These are phyloP conservation scores for Sarocladium brachiariae DNA, from an alignment of 2,329 filamentous ascomycete genomes.

Conservation along the genomic window DNA sequence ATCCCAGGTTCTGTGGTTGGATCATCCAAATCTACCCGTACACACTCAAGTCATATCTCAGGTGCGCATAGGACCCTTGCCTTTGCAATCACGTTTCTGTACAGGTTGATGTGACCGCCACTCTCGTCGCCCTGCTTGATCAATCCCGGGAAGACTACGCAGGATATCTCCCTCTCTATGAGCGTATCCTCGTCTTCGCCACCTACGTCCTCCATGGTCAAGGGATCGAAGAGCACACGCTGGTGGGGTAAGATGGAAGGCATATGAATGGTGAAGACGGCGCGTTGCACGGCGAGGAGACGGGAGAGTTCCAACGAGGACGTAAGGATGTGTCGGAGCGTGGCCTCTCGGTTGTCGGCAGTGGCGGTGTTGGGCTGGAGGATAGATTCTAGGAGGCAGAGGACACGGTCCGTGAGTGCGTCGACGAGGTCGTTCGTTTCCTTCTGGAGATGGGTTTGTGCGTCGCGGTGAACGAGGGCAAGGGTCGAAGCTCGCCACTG, in stretches of 20 bases:
- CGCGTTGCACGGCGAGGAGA: slow-evolving; percentile 51
- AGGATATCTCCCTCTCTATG: slow-evolving; percentile 46
- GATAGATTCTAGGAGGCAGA: slow-evolving; percentile 43
- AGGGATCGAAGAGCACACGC: slow-evolving; percentile 46
- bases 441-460: slow-evolving; percentile 35
- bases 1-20: no score
- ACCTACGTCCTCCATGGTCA: slow-evolving; percentile 60
- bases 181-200: slow-evolving; percentile 53
- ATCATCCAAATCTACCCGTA: no score
- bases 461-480: slow-evolving; percentile 49
- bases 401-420: slow-evolving; percentile 38
- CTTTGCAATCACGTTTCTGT: slow-evolving; percentile 58
- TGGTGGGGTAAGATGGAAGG: slow-evolving; percentile 47
- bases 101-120: slow-evolving; percentile 49
- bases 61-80: slow-evolving; percentile 56
- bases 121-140: slow-evolving; percentile 60
- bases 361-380: slow-evolving; percentile 19
- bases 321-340: slow-evolving; percentile 45
- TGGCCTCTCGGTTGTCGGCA: slow-evolving; percentile 41
- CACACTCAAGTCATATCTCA: background rate
- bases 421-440: slow-evolving; percentile 38
- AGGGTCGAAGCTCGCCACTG: slow-evolving; percentile 62
- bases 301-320: slow-evolving; percentile 50
- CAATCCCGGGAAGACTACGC: slow-evolving; percentile 58
- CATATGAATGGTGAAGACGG: slow-evolving; percentile 50